Evolutionary conservation across 345 rosid species (phyloP), one percentile per base, ranked within the genome.

Genomic region (Lepidium aucheri): DNA sequence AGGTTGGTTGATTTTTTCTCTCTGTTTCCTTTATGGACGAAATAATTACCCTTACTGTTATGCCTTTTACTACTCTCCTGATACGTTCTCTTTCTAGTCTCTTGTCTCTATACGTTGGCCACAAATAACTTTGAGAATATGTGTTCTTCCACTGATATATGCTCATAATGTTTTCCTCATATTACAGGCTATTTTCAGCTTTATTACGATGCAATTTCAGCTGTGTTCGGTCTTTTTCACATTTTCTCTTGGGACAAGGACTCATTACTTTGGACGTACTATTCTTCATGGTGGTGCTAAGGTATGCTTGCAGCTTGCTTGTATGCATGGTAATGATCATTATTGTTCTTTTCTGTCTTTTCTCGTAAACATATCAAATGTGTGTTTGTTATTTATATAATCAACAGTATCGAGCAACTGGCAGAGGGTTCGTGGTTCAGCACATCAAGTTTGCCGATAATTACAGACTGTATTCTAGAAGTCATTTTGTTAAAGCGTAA

Each of bases 201-300:
- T 94, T 70, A 85, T 90, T 59, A 90, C 96, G 2, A 94, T 94
- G 99, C 99, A 94, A 61, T 89, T 94, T 62, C 97, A 94, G 81
- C 64, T 94, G 68, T 94, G 95, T 71, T 94, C 99, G 0, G 97
- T 94, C 77, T 94, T 94, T 86, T 94, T 94, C 81, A 94, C 99
- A 42, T 94, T 94, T 82, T 90, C 99, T 9, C 77, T 94, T 47
- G 99, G 99, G 58, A 94, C 99, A 30, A 86, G 84, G 63, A 94
- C 99, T 70, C 99, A 94, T 82, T 94, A 94, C 77, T 94, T 94
- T 83, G 99, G 99, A n/a, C 96, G 99, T 41, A 94, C 99, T 47
- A 88, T 94, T 50, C 97, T 94, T 72, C 99, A 94, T 42, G 99
- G 99, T 62, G 99, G 99, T 72, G 99, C 99, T 62, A 90, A 88